Conservation (phyloP, 805 yeast species). For the Deakozyma indianensis region DNA sequence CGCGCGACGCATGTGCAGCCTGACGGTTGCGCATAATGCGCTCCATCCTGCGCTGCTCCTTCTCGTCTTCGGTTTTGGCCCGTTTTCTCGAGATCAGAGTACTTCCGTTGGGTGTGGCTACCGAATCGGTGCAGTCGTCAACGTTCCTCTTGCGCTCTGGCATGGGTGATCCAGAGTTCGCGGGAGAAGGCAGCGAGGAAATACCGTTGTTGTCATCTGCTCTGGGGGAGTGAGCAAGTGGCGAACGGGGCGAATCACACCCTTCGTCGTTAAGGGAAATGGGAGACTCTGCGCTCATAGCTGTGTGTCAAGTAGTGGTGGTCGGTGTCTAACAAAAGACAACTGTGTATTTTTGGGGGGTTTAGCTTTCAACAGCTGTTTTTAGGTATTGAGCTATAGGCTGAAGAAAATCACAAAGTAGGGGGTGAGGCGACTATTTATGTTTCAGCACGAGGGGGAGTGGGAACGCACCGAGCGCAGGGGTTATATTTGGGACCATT, state of each 20-base stretch:
- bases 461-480: no score
- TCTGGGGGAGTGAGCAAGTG: background rate
- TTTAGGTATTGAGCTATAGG: no score
- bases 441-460: background rate
- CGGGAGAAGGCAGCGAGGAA: background rate
- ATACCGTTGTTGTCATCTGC: background rate
- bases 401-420: background rate
- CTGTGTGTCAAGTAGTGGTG: no score
- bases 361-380: no score
- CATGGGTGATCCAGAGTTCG: background rate
- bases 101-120: background rate
- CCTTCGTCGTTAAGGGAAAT: no score
- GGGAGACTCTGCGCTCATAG: no score
- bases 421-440: background rate
- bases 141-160: background rate
- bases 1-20: constrained; percentile 96
- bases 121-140: background rate
- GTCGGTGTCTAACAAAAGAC: no score
- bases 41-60: constrained; percentile 91
- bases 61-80: constrained; percentile 92
- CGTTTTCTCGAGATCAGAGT: constrained; percentile 88
- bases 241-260: background rate
- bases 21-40: constrained; percentile 85
- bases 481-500: background rate
- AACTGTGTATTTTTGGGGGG: no score